These are phyloP conservation scores for Castanea mollissima DNA, from an alignment of 306 rosid species.

Conservation along the genomic window DNA sequence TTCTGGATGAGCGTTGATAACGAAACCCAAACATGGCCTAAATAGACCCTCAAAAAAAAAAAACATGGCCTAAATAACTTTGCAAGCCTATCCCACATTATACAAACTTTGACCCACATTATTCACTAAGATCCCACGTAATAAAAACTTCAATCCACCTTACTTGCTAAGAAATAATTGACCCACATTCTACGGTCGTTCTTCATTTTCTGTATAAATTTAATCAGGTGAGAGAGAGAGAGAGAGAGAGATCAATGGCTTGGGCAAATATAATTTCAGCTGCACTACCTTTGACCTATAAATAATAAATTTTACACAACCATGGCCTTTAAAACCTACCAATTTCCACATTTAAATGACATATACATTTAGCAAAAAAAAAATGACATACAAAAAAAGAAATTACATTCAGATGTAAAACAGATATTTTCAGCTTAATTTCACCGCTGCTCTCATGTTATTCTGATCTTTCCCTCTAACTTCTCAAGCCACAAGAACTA, in stretches of 20 bases:
- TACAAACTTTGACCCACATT: neutral
- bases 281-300: neutral
- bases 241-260: too few species aligned
- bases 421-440: conserved; percentile 9
- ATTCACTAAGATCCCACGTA: neutral
- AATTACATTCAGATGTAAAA: conserved; percentile 7
- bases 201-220: neutral
- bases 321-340: conserved; percentile 32
- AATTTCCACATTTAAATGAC: conserved; percentile 29
- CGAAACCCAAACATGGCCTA: too few species aligned
- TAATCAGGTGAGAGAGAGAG: neutral
- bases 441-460: neutral
- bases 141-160: neutral
- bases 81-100: too few species aligned
- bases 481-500: conserved; percentile 79
- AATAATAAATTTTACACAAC: neutral
- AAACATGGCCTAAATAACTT: too few species aligned
- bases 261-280: neutral
- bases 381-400: conserved; percentile 27
- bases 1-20: too few species aligned
- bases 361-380: conserved; percentile 28
- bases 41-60: too few species aligned
- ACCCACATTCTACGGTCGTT: neutral
- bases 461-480: conserved; percentile 1
- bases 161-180: neutral